phyloP scores from a whole-genome alignment of 805 yeast species.

The Hanseniaspora lindneri region DNA sequence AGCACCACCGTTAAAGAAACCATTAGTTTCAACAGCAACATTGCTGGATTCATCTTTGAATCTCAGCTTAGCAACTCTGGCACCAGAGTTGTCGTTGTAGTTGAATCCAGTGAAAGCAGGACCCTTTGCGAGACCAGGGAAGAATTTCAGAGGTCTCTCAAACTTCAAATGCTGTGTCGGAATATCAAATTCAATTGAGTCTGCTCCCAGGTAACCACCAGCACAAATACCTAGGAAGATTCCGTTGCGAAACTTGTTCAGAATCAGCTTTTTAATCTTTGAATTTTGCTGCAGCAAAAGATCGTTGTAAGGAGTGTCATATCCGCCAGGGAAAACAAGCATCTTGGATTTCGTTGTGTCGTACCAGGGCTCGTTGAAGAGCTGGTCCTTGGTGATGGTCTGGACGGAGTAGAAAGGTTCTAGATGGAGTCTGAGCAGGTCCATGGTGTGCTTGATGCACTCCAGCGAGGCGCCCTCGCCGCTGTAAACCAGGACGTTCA shows the following conservation, averaged over 20 bases:
- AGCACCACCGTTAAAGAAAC: slow-evolving; percentile 84
- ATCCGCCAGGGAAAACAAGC: slow-evolving; percentile 91
- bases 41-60: slow-evolving; percentile 29
- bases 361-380: slow-evolving; percentile 76
- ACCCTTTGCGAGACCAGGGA: slow-evolving; percentile 76
- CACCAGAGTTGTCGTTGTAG: slow-evolving; percentile 67
- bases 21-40: slow-evolving; percentile 15
- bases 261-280: slow-evolving; percentile 51
- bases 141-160: slow-evolving; percentile 63
- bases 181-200: slow-evolving; percentile 69
- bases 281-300: slow-evolving; percentile 41
- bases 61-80: slow-evolving; percentile 43
- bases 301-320: slow-evolving; percentile 81
- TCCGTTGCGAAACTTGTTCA: slow-evolving; percentile 52
- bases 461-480: slow-evolving; percentile 81
- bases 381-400: slow-evolving; percentile 48
- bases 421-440: slow-evolving; percentile 57
- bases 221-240: slow-evolving; percentile 81
- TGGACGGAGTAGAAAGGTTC: slow-evolving; percentile 85
- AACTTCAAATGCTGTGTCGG: slow-evolving; percentile 66
- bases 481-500: slow-evolving; percentile 64
- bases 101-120: slow-evolving; percentile 68
- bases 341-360: slow-evolving; percentile 53
- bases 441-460: slow-evolving; percentile 72
- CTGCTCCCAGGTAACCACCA: slow-evolving; percentile 79